phyloP scores from a whole-genome alignment of 192 early-diverging fungal genomes.

The Coemansia sp. region DNA sequence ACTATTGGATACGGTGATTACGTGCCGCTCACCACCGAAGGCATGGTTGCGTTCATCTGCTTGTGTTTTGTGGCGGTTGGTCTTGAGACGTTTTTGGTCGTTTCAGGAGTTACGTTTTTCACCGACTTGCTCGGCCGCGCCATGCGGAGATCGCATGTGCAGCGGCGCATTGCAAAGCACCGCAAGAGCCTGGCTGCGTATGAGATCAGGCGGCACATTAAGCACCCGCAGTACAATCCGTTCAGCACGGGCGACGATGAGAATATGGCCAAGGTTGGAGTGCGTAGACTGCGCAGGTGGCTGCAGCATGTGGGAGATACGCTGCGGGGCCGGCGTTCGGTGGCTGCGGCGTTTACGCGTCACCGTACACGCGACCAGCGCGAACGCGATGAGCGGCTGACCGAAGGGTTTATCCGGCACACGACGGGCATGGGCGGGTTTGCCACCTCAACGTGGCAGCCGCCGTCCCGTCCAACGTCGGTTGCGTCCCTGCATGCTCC shows the following conservation, averaged over 20 bases:
- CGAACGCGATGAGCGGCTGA: conserved; percentile 32
- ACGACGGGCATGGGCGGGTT: conserved; percentile 49
- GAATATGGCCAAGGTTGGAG: conserved; percentile 21
- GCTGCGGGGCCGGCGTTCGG: conserved; percentile 17
- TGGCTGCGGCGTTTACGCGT: conserved; percentile 11
- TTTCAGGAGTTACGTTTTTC: conserved; percentile 45
- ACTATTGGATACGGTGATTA: conserved; percentile 57
- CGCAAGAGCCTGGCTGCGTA: conserved; percentile 42
- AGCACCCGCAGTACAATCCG: conserved; percentile 55
- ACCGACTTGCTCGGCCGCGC: conserved; percentile 27
- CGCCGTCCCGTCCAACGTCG: conserved; percentile 28
- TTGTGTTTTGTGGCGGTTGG: conserved; percentile 51
- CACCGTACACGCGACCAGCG: conserved; percentile 21
- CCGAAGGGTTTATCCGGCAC: conserved; percentile 46
- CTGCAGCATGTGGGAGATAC: conserved; percentile 16
- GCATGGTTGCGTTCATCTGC: conserved; percentile 50
- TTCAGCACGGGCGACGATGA: conserved; percentile 44
- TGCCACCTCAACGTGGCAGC: conserved; percentile 32
- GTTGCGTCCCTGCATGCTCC: not conserved
- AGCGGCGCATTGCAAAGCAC: conserved; percentile 42
- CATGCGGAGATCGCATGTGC: conserved; percentile 39
- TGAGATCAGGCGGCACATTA: conserved; percentile 55
- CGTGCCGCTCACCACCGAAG: conserved; percentile 37
- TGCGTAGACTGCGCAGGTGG: conserved; percentile 25
- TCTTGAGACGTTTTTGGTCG: conserved; percentile 52